Base-by-base conservation (phyloP, 257 asterid genomes). In the Przewalskia tangutica region DNA sequence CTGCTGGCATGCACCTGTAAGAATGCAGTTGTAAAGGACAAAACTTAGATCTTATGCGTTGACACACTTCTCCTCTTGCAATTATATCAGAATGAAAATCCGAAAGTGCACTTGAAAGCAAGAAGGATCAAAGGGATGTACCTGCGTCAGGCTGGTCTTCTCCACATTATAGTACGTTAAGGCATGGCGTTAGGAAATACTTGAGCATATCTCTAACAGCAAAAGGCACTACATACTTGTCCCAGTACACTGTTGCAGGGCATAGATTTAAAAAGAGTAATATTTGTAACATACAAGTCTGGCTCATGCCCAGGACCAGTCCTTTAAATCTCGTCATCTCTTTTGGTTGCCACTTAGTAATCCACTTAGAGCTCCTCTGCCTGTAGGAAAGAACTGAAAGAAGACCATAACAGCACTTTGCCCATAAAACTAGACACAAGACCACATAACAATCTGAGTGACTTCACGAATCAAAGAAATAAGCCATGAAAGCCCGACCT, bases 81-180 rank as follows among this genome's bases (percentile, higher is more conserved):
- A 48, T 73, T 48, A 23, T 79, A 77, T 63, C 68, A 84, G 75
- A 50, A 13, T 13, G 64, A 6, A 82, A 82, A 82, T 17, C 81
- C 32, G 56, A 54, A 68, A 46, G 23, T 58, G 62, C n/a, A 48
- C n/a, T 55, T 3, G 5, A 46, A n/a, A 55, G 36, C 81, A 84
- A 11, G 70, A 71, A 78, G 79, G 79, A 48, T 73, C 20, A n/a
- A 5, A 84, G 64, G 73, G 9, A 73, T 83, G 68, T 86, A 96
- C n/a, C 99, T 93, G 81, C 98, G 99, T 95, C 98, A 18, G 99
- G 96, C 90, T 91, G 99, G 89, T 92, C 90, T 90, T 94, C 98
- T 84, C 99, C 99, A n/a, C n/a, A 77, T 94, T 94, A 93, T 93
- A 94, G 90, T 94, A 91, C 79, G 90, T 88, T 87, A 93, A 81